Conservation (phyloP, 2,329 filamentous ascomycete genomes). For the Aspergillus spinulosporus region DNA sequence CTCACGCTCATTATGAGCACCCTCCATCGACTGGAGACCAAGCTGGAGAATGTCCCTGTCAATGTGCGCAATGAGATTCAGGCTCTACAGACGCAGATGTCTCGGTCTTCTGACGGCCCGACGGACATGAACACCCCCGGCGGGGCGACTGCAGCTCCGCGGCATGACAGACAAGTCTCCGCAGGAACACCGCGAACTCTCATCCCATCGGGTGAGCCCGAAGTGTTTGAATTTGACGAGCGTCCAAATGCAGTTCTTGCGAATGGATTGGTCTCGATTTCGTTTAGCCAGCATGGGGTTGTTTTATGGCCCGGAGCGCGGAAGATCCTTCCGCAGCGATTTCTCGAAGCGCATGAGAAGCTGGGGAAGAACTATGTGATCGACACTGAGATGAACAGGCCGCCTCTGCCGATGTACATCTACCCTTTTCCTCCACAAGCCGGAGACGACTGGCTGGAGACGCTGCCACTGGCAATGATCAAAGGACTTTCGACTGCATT, state of each 20-base stretch:
- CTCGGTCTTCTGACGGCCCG: slow-evolving; percentile 20
- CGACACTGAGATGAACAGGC: slow-evolving; percentile 50
- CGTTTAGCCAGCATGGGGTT: slow-evolving; percentile 55
- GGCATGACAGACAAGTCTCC: slow-evolving; percentile 12
- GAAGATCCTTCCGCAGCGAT: slow-evolving; percentile 44
- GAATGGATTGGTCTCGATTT: slow-evolving; percentile 43
- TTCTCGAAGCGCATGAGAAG: slow-evolving; percentile 39
- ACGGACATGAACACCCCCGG: slow-evolving; percentile 19
- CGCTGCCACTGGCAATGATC: slow-evolving; percentile 50
- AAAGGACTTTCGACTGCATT: slow-evolving; percentile 55
- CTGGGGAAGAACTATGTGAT: slow-evolving; percentile 54
- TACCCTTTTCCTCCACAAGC: slow-evolving; percentile 38
- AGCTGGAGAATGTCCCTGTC: slow-evolving; percentile 51
- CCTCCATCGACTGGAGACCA: slow-evolving; percentile 54
- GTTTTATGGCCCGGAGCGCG: slow-evolving; percentile 52
- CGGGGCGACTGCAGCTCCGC: slow-evolving; percentile 14
- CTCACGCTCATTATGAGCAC: slow-evolving; percentile 57
- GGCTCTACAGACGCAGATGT: slow-evolving; percentile 34
- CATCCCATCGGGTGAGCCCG: slow-evolving; percentile 33
- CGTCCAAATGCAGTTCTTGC: slow-evolving; percentile 31
- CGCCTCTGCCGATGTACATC: slow-evolving; percentile 45
- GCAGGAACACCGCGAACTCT: slow-evolving; percentile 21
- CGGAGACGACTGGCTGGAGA: slow-evolving; percentile 48
- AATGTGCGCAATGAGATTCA: slow-evolving; percentile 33
- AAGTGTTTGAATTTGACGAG: slow-evolving; percentile 34